Percentiles rank a stretch among this genome's conserved stretches.
Evolutionary conservation across 306 rosid genomes (phyloP).

Genomic region (Medicago ruthenica): DNA sequence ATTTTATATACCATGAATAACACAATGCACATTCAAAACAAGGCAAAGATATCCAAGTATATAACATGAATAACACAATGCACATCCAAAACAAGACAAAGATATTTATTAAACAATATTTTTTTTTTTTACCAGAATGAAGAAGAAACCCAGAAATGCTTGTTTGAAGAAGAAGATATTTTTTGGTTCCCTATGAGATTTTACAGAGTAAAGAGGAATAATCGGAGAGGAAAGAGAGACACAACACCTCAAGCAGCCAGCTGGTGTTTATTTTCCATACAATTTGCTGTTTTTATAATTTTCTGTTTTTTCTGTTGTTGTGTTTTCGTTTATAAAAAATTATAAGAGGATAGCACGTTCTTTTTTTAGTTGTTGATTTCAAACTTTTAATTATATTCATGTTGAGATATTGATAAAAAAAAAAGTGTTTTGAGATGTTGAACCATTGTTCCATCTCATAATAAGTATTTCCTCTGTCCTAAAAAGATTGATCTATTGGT

Average conservation of each 20-base stretch:
- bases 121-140: constrained; percentile 41
- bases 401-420: too few species aligned
- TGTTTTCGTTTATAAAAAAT: not conserved
- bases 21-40: constrained; percentile 25
- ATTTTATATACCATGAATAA: constrained; percentile 31
- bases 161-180: not conserved
- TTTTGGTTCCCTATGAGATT: constrained; percentile 27
- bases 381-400: not conserved
- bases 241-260: constrained; percentile 37
- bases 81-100: constrained; percentile 13
- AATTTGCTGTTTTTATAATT: constrained; percentile 20
- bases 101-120: not conserved
- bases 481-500: too few species aligned
- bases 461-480: too few species aligned
- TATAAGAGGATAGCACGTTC: not conserved
- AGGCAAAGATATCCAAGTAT: constrained; percentile 16
- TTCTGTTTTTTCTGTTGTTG: too few species aligned
- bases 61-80: constrained; percentile 27
- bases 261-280: constrained; percentile 42
- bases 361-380: not conserved
- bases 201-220: constrained; percentile 34
- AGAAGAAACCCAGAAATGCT: constrained; percentile 43
- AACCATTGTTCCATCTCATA: too few species aligned
- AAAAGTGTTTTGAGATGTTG: too few species aligned
- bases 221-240: constrained; percentile 32